phyloP scores from a whole-genome alignment of 1,284 basidiomycete genomes.

The Ustilago trichophora region DNA sequence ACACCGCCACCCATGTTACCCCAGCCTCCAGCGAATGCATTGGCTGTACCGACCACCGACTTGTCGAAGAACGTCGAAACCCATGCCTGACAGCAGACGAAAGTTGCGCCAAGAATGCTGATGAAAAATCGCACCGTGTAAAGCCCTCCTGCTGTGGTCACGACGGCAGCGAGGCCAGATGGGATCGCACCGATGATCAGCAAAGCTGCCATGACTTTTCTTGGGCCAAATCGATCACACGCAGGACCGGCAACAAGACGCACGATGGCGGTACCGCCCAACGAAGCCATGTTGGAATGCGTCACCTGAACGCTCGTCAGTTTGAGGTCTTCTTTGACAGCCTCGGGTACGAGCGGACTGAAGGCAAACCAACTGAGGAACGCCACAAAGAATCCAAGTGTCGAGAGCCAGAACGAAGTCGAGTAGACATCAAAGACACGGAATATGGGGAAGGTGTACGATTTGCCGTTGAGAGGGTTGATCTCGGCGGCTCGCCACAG shows the following conservation, averaged over 20 bases:
- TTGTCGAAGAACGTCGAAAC: slow-evolving; percentile 74
- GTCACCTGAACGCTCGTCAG: slow-evolving; percentile 70
- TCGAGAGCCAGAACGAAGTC: slow-evolving; percentile 69
- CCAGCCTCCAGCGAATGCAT: slow-evolving; percentile 61
- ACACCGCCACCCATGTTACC: slow-evolving; percentile 71
- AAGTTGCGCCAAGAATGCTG: slow-evolving; percentile 73
- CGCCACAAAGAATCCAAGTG: slow-evolving; percentile 70
- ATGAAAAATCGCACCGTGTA: slow-evolving; percentile 72
- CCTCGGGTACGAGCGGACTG: slow-evolving; percentile 73
- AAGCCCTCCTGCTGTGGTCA: slow-evolving; percentile 69
- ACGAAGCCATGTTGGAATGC: slow-evolving; percentile 74
- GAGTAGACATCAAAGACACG: slow-evolving; percentile 72
- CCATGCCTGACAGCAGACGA: slow-evolving; percentile 73
- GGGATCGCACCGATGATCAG: slow-evolving; percentile 75
- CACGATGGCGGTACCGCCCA: slow-evolving; percentile 71
- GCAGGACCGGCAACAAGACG: slow-evolving; percentile 72
- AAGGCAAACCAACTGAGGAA: slow-evolving; percentile 76
- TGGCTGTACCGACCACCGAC: slow-evolving; percentile 71
- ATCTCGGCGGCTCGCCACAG: slow-evolving; percentile 66
- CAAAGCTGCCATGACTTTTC: slow-evolving; percentile 74
- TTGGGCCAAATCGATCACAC: slow-evolving; percentile 71
- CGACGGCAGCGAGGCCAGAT: slow-evolving; percentile 73
- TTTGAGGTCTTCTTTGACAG: slow-evolving; percentile 72
- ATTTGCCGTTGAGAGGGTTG: slow-evolving; percentile 73
- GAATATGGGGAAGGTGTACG: slow-evolving; percentile 72